Conservation (phyloP, 2,329 filamentous ascomycete species). For the Diaporthe destruens region DNA sequence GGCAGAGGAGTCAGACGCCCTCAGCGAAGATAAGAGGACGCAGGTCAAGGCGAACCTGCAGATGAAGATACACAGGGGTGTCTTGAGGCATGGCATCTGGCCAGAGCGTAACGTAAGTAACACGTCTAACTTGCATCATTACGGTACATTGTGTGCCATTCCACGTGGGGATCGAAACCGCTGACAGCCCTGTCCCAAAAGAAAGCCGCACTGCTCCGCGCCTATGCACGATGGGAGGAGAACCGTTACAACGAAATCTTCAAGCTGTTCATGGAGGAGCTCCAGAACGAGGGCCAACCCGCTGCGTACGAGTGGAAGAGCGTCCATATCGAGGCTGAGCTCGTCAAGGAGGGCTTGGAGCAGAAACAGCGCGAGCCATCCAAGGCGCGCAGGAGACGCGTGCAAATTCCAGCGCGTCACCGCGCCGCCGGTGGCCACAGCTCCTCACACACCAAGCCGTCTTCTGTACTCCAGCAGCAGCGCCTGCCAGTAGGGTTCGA, state of each 20-base stretch:
- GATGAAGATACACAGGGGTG: conserved; percentile 67
- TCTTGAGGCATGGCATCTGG: conserved; percentile 64
- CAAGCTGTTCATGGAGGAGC: conserved; percentile 56
- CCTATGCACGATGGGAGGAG: conserved; percentile 39
- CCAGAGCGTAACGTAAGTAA: conserved; percentile 62
- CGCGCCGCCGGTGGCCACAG: conserved; percentile 17
- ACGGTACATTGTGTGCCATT: neutral
- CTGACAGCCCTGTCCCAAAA: neutral
- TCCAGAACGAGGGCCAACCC: conserved; percentile 63
- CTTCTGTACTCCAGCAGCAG: conserved; percentile 29
- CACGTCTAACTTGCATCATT: neutral
- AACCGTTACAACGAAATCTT: conserved; percentile 50
- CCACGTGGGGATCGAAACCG: neutral
- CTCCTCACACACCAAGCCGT: neutral
- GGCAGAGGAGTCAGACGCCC: conserved; percentile 64
- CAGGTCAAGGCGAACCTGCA: conserved; percentile 67
- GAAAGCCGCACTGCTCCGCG: conserved; percentile 39
- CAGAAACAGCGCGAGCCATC: conserved; percentile 57
- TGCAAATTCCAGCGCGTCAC: conserved; percentile 37
- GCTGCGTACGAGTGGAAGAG: conserved; percentile 60
- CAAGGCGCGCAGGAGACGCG: conserved; percentile 57
- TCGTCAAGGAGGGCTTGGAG: conserved; percentile 62
- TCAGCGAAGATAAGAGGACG: conserved; percentile 67
- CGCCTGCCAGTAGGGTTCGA: conserved; percentile 36
- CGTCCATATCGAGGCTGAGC: conserved; percentile 62